These are phyloP conservation scores for Metschnikowia vanudenii DNA, from an alignment of 805 yeast species.

Conservation along the genomic window DNA sequence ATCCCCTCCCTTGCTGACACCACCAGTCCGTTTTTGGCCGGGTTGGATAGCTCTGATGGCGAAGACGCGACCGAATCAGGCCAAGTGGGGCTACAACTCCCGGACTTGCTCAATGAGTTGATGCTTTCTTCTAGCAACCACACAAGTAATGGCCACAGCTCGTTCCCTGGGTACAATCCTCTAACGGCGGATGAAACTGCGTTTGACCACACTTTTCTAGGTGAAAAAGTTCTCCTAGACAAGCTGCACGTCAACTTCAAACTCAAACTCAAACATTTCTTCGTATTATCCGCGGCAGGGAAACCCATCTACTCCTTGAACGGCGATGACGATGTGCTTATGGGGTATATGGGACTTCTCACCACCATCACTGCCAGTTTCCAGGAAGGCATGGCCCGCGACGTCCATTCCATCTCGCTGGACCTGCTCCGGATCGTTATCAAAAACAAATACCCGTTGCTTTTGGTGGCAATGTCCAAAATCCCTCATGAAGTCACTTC, in stretches of 20 bases:
- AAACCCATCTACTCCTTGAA: slow-evolving; percentile 81
- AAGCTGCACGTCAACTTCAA: slow-evolving; percentile 25
- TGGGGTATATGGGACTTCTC: slow-evolving; percentile 75
- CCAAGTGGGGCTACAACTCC: slow-evolving; percentile 8
- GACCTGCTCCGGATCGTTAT: slow-evolving; percentile 54
- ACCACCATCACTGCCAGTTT: slow-evolving; percentile 78
- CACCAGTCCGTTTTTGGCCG: slow-evolving; percentile 8
- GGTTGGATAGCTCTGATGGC: slow-evolving; percentile 11
- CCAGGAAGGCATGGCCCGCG: slow-evolving; percentile 40
- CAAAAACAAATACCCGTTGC: slow-evolving; percentile 63
- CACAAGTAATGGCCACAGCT: background rate
- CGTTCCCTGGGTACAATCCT: slow-evolving; percentile 5
- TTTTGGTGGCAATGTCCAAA: slow-evolving; percentile 67
- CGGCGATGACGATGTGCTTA: slow-evolving; percentile 64
- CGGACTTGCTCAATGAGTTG: slow-evolving; percentile 10
- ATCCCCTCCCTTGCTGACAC: slow-evolving; percentile 1
- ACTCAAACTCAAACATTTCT: slow-evolving; percentile 61
- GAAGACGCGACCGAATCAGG: slow-evolving; percentile 4
- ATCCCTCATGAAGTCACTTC: slow-evolving; percentile 41
- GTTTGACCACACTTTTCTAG: slow-evolving; percentile 13
- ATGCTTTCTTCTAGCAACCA: slow-evolving; percentile 3
- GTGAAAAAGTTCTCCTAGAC: slow-evolving; percentile 14
- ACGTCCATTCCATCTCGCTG: slow-evolving; percentile 52
- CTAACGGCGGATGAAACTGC: slow-evolving; percentile 11
- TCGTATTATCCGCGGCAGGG: slow-evolving; percentile 80